phyloP scores from a whole-genome alignment of 2,329 filamentous ascomycete species.

The Aspergillus sp. region DNA sequence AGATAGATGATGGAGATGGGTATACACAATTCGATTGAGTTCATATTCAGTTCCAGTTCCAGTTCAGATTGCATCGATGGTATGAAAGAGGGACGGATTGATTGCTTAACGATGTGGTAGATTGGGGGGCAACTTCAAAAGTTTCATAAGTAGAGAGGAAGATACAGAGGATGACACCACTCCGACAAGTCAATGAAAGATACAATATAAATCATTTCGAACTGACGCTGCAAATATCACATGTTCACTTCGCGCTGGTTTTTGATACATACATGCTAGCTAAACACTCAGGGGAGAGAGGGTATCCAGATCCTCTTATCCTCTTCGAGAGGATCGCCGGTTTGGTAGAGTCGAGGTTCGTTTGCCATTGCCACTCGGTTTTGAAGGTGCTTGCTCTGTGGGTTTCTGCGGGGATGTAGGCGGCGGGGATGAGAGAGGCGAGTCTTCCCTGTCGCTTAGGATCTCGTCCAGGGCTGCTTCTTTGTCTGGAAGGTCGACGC shows the following conservation, averaged over 20 bases:
- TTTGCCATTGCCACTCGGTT: slow-evolving; percentile 17
- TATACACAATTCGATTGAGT: slow-evolving; percentile 6
- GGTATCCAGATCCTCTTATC: slow-evolving; percentile 8
- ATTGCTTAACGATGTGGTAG: neutral
- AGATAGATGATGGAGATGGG: neutral
- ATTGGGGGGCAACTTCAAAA: neutral
- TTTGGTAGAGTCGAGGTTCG: slow-evolving; percentile 19
- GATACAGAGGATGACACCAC: neutral
- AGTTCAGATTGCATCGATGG: neutral
- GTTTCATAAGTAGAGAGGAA: neutral
- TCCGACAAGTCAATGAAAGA: neutral
- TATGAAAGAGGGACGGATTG: neutral
- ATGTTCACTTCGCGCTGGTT: neutral
- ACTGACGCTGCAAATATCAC: neutral
- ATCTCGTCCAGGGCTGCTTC: slow-evolving; percentile 7
- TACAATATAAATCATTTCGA: no score
- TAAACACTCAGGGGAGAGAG: neutral
- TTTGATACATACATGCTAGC: slow-evolving; percentile 5
- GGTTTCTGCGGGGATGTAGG: slow-evolving; percentile 17
- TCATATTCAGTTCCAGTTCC: neutral
- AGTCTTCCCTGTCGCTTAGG: slow-evolving; percentile 1
- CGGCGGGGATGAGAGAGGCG: slow-evolving; percentile 13
- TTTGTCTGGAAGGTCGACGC: slow-evolving; percentile 1
- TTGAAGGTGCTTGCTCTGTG: neutral
- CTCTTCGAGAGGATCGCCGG: slow-evolving; percentile 23